phyloP scores from a whole-genome alignment of 306 rosid species.

The Quercus rubra region DNA sequence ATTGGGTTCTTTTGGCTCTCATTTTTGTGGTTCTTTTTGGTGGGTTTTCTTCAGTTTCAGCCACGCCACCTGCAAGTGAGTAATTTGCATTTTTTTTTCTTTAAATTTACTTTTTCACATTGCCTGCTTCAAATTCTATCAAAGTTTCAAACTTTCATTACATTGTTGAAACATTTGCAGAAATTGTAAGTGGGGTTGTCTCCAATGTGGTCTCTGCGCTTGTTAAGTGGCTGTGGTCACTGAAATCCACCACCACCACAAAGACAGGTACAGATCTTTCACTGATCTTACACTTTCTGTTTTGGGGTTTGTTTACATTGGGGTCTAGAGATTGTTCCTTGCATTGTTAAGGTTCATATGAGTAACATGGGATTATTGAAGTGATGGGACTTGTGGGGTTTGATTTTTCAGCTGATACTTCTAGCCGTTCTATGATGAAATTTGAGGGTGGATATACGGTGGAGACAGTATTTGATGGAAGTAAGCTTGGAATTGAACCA shows the following conservation, averaged over 20 bases:
- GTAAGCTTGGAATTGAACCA: slow-evolving; percentile 92
- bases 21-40: slow-evolving; percentile 43
- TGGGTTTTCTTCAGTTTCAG: slow-evolving; percentile 65
- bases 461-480: slow-evolving; percentile 93
- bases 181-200: slow-evolving; percentile 70
- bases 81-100: slow-evolving; percentile 7
- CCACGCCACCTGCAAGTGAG: slow-evolving; percentile 85
- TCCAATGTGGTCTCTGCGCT: slow-evolving; percentile 84
- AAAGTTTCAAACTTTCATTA: neutral
- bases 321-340: slow-evolving; percentile 10
- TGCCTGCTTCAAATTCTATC: slow-evolving; percentile 6
- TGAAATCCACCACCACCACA: slow-evolving; percentile 64
- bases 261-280: slow-evolving; percentile 49
- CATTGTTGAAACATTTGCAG: slow-evolving; percentile 43
- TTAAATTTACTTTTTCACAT: neutral
- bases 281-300: neutral
- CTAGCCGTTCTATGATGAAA: slow-evolving; percentile 84
- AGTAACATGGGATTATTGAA: neutral
- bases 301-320: slow-evolving; percentile 7
- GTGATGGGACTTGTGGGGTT: slow-evolving; percentile 28
- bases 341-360: neutral
- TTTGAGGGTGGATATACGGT: slow-evolving; percentile 86
- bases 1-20: slow-evolving; percentile 38
- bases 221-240: slow-evolving; percentile 82
- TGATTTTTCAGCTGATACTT: slow-evolving; percentile 46